Evolutionary conservation across 2,329 filamentous ascomycete genomes (phyloP).

Genomic region (Blastomyces emzantsi): DNA sequence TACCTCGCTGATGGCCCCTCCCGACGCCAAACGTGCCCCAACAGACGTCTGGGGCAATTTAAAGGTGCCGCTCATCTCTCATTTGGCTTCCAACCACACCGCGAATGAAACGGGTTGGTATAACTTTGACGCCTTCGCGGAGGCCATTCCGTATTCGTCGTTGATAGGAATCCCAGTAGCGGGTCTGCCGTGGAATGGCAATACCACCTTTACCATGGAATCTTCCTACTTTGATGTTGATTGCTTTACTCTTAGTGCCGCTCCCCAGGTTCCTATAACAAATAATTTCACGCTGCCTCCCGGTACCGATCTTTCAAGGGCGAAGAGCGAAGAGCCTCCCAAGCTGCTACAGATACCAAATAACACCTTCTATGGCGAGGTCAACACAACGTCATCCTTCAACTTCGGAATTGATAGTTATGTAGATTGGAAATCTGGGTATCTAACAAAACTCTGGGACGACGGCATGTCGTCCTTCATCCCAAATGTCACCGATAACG

Average conservation of each 20-base stretch:
- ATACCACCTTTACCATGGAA: constrained; percentile 14
- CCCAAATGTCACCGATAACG: constrained; percentile 10
- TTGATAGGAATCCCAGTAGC: constrained; percentile 11
- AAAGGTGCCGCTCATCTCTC: constrained; percentile 13
- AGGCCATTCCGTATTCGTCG: constrained; percentile 6
- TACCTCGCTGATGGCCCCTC: constrained; percentile 12
- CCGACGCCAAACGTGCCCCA: constrained; percentile 5
- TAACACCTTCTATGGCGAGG: not conserved
- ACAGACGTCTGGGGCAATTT: constrained; percentile 13
- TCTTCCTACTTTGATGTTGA: constrained; percentile 14
- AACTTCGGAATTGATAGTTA: not conserved
- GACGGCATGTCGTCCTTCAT: constrained; percentile 3
- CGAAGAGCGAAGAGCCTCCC: not conserved
- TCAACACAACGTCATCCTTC: not conserved
- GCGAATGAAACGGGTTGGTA: constrained; percentile 12
- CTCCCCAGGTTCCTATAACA: not conserved
- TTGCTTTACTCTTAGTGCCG: constrained; percentile 8
- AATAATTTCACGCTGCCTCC: not conserved
- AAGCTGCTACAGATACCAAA: not conserved
- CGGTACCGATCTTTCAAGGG: not conserved
- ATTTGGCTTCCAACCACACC: not conserved
- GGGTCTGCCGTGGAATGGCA: not conserved
- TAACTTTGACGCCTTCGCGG: not conserved
- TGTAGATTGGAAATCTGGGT: not conserved
- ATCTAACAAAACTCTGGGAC: constrained; percentile 7